Base-by-base conservation (phyloP, 163 green algal species). In the Botryococcus braunii region DNA sequence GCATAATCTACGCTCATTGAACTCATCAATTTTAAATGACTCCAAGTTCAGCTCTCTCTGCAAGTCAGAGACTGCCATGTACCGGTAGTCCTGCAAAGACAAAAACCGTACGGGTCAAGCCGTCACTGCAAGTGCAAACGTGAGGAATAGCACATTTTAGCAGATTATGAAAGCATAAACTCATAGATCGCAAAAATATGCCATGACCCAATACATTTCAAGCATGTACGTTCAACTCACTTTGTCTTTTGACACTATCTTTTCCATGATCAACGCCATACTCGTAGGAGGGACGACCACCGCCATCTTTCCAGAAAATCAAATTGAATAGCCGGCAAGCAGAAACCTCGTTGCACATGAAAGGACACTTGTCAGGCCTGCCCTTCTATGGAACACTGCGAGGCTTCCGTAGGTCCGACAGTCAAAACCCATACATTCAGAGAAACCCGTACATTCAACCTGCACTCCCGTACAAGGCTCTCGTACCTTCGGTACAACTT, bases 1-100 rank as follows among this genome's bases (percentile, higher is more conserved):
- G 35, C 72, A 83, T 2, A 93, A 72, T 36, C 82, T 83, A 32
- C 69, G 76, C 75, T 96, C 89, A 48, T 75, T 81, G 5, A 91
- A 81, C 2, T 68, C 55, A 47, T 95, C 87, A 27, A 83, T 75
- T 27, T 77, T 82, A 65, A 96, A 96, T 0, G 61, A 74, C 27
- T 89, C 81, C 60, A 89, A 91, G n/a, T 82, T 66, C 4, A 98
- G 84, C 74, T 96, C 92, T 47, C 79, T 83, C 11, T 92, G 78
- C 55, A 98, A 72, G 76, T 98, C 92, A 8, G 79, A 91, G 2
- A 89, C 94, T 46, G 91, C 92, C 92, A 98, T 98, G 71, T 96
- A 97, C 23, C 92, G 50, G 58, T 79, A 83, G 49, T 86, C 77
- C 67, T 83, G 62, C 49, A 8, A 13, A 13, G 23, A 7, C 27